Evolutionary conservation across 306 rosid species (phyloP), one percentile per base, ranked within the genome.

Genomic region (Hippophae rhamnoides): DNA sequence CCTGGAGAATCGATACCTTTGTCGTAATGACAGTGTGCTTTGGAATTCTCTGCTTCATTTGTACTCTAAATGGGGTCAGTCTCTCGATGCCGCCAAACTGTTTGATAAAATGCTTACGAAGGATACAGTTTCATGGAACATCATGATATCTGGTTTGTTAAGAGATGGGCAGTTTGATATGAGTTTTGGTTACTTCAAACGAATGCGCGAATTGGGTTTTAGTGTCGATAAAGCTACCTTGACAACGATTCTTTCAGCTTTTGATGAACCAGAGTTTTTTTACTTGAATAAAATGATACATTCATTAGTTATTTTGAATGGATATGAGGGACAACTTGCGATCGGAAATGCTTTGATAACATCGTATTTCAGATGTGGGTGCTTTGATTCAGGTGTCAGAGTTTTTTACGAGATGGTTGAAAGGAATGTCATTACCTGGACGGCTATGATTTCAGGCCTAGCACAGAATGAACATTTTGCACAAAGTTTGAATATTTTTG

Each of bases 261-360:
- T 83, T 56, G 84, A 87, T 78, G 84, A 82, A 46, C 44, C 47
- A 38, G 83, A 68, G 69, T 62, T 74, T 61, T 67, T 64, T 51
- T 41, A 54, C 53, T 55, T 71, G 43, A 80, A 57, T 43, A 73
- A 64, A 64, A 79, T 81, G 94, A 73, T 87, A 10, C 97, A 90
- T 64, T 74, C 87, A 55, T 76, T 90, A 59, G 90, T 77, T 47
- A 53, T 84, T 70, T 62, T 71, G 43, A 76, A 80, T 69, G 97
- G 97, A 12, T 87, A 75, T 71, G 82, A 69, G 57, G 47, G 52
- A 69, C 90, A 82, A 69, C 72, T 78, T 59, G 56, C 85, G 0
- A 89, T 87, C 62, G 95, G 85, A 57, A 90, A 90, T 81, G 87
- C 95, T 58, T 79, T 90, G 70, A 70, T 90, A 65, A 87, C 95